phyloP scores from a whole-genome alignment of 2,329 filamentous ascomycete genomes.

The Penicillium sp. region DNA sequence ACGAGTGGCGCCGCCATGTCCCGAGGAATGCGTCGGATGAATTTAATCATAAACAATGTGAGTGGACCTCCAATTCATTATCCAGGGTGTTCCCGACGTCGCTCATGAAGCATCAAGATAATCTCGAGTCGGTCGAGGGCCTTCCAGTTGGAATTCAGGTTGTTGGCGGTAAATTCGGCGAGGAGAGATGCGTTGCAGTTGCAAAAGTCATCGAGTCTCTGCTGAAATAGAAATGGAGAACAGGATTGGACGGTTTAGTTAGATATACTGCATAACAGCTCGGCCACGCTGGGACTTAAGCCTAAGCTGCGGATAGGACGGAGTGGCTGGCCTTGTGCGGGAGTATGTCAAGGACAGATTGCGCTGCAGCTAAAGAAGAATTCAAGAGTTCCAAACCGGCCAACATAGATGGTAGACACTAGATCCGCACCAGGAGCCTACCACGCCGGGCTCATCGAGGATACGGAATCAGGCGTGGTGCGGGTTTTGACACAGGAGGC shows the following conservation, averaged over 20 bases:
- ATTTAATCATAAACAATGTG: conserved; percentile 39
- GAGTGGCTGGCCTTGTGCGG: too few relatives aligned
- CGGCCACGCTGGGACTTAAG: too few relatives aligned
- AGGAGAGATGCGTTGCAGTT: conserved; percentile 33
- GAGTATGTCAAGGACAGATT: too few relatives aligned
- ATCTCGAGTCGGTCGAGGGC: conserved; percentile 30
- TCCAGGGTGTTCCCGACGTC: not conserved
- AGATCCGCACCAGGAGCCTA: not conserved
- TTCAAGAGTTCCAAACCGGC: too few relatives aligned
- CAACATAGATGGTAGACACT: too few relatives aligned
- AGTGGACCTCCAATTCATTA: not conserved
- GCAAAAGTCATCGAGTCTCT: conserved; percentile 24
- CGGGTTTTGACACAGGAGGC: not conserved
- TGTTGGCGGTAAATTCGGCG: conserved; percentile 33
- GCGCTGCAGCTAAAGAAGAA: too few relatives aligned
- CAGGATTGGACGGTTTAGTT: too few relatives aligned
- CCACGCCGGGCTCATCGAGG: not conserved
- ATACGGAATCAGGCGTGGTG: not conserved
- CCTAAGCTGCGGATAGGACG: too few relatives aligned
- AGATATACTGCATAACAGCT: too few relatives aligned
- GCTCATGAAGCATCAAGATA: conserved; percentile 20
- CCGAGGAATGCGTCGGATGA: conserved; percentile 48
- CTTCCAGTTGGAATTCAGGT: conserved; percentile 36
- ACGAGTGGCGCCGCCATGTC: conserved; percentile 31
- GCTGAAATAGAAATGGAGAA: not conserved